phyloP scores from a whole-genome alignment of 2,329 filamentous ascomycete genomes.

The Verticillium longisporum region DNA sequence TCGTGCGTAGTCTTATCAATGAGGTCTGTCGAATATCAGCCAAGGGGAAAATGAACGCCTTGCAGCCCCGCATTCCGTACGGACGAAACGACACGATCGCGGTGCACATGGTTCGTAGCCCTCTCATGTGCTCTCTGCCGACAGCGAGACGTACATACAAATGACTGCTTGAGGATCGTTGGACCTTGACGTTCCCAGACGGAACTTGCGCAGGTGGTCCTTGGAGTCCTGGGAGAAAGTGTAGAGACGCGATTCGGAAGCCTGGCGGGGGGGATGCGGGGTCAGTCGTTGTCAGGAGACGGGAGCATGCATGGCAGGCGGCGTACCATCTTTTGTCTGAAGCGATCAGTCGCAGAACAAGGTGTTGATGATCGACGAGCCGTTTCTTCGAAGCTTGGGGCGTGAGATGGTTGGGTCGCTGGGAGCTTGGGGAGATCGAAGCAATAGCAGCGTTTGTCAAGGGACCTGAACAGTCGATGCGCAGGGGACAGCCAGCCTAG shows the following conservation, averaged over 20 bases:
- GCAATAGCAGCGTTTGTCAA: background rate
- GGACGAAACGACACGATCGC: background rate
- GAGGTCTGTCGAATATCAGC: constrained; percentile 52
- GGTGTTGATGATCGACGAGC: background rate
- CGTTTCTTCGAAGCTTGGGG: background rate
- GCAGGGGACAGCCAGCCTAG: background rate
- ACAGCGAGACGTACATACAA: constrained; percentile 58
- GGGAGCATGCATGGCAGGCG: background rate
- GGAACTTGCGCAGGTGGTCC: constrained; percentile 88
- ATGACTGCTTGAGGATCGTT: constrained; percentile 87
- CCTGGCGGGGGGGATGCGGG: constrained; percentile 20
- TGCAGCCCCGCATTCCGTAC: background rate
- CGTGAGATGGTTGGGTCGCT: background rate
- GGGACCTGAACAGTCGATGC: too few relatives aligned
- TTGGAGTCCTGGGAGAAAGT: constrained; percentile 88
- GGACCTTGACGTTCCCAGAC: constrained; percentile 79
- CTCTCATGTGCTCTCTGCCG: background rate
- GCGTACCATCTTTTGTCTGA: background rate
- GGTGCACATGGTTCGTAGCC: background rate
- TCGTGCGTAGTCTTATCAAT: constrained; percentile 89
- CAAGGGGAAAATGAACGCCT: background rate
- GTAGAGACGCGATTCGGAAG: constrained; percentile 84
- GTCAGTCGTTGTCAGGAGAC: constrained; percentile 4
- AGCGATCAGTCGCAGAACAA: background rate
- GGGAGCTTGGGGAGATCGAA: background rate